Conservation (phyloP, 2,329 filamentous ascomycete genomes). For the Rhinocladiella similis region DNA sequence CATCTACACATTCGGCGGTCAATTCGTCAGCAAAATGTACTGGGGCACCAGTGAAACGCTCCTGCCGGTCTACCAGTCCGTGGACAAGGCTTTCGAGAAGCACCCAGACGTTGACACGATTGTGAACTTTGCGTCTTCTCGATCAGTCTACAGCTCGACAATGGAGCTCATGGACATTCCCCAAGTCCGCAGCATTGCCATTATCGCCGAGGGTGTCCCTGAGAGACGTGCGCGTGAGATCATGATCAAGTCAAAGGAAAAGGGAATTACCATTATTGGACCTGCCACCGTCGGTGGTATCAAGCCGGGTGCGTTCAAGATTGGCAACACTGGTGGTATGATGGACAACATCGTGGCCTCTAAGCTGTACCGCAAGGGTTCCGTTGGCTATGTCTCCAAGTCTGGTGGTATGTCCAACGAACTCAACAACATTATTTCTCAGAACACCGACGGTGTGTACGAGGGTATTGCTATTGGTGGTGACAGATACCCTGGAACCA, state of each 20-base stretch:
- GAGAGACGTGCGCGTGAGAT: constrained; percentile 98
- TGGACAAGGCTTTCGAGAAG: constrained; percentile 90
- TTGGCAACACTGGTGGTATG: constrained; percentile 99
- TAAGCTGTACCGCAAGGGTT: constrained; percentile 99
- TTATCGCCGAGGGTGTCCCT: constrained; percentile 98
- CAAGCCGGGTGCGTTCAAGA: constrained; percentile 99
- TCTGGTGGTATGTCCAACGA: constrained; percentile 99
- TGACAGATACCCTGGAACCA: constrained; percentile 97
- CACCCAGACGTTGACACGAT: constrained; percentile 96
- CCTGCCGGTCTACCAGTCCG: constrained; percentile 94
- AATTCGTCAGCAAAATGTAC: constrained; percentile 99
- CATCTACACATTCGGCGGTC: constrained; percentile 99
- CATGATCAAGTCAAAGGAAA: constrained; percentile 92
- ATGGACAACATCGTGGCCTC: constrained; percentile 99
- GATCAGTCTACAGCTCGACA: constrained; percentile 97
- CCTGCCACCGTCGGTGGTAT: constrained; percentile 98
- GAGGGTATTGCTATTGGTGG: constrained; percentile 99
- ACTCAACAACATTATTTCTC: constrained; percentile 98
- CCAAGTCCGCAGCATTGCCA: constrained; percentile 98
- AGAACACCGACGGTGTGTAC: constrained; percentile 96
- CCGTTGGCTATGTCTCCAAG: constrained; percentile 99
- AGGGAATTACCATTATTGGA: constrained; percentile 98
- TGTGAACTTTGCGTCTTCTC: constrained; percentile 99
- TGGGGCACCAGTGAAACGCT: constrained; percentile 99
- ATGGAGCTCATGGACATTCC: constrained; percentile 97